These are phyloP conservation scores for slime mould (Dictyostelium discoideum) DNA, from an alignment of 78 protist genomes.

Conservation along the genomic window dicty_2.7 NC_007090.3:1574001-1574500, in stretches of 20 bases:
- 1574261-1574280: conserved; percentile 65
- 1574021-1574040: conserved; percentile 19
- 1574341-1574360: conserved; percentile 72
- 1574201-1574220: conserved; percentile 69
- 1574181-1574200: conserved; percentile 79
- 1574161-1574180: conserved; percentile 60
- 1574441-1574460: conserved; percentile 57
- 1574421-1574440: conserved; percentile 69
- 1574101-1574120: conserved; percentile 21
- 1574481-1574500: neutral
- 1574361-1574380: conserved; percentile 47
- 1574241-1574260: conserved; percentile 46
- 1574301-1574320: conserved; percentile 79
- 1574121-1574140: conserved; percentile 22
- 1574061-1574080: neutral
- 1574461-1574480: neutral
- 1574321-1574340: conserved; percentile 43
- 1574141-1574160: conserved; percentile 58
- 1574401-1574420: conserved; percentile 66
- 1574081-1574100: conserved; percentile 26
- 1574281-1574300: conserved; percentile 60
- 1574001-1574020: conserved; percentile 9
- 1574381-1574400: conserved; percentile 60
- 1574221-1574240: conserved; percentile 70
- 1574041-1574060: neutral